A percentile compares a stretch with the other conserved stretches of the same genome.
These are phyloP conservation scores for Salisapilia sapeloensis DNA, from an alignment of 352 stramenopile genomes.

Conservation along the genomic window DNA sequence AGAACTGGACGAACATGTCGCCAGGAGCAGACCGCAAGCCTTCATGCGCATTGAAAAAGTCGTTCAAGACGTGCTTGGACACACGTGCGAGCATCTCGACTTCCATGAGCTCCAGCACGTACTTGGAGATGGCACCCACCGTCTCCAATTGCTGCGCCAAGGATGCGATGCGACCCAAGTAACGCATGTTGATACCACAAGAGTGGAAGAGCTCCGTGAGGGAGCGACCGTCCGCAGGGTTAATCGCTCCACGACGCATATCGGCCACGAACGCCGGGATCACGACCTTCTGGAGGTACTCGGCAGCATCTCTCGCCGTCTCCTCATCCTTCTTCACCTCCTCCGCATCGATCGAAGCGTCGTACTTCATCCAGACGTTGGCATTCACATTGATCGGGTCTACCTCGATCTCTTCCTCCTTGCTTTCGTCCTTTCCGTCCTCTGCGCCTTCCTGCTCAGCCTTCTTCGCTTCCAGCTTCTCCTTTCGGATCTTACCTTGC, in stretches of 20 bases:
- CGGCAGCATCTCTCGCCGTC: slow-evolving; percentile 47
- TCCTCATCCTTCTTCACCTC: slow-evolving; percentile 53
- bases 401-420: slow-evolving; percentile 25
- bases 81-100: slow-evolving; percentile 92
- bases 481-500: slow-evolving; percentile 62
- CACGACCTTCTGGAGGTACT: slow-evolving; percentile 76
- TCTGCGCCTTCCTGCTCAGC: slow-evolving; percentile 23
- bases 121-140: slow-evolving; percentile 79
- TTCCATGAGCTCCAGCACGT: slow-evolving; percentile 89
- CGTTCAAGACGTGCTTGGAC: slow-evolving; percentile 73
- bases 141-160: slow-evolving; percentile 80
- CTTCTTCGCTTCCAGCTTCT: slow-evolving; percentile 27
- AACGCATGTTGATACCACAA: slow-evolving; percentile 94
- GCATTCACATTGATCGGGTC: slow-evolving; percentile 58
- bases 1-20: slow-evolving; percentile 51
- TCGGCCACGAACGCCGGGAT: slow-evolving; percentile 73
- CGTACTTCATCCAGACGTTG: slow-evolving; percentile 83
- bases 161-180: slow-evolving; percentile 85
- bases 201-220: slow-evolving; percentile 91
- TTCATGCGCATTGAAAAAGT: slow-evolving; percentile 47
- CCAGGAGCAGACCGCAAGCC: slow-evolving; percentile 48
- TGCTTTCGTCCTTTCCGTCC: slow-evolving; percentile 13
- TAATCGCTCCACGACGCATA: slow-evolving; percentile 66
- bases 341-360: slow-evolving; percentile 46
- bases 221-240: slow-evolving; percentile 76